Evolutionary conservation across 805 yeast genomes (phyloP), one percentile per base, ranked within the genome.

Genomic region (Pichia rugopelliculosa): DNA sequence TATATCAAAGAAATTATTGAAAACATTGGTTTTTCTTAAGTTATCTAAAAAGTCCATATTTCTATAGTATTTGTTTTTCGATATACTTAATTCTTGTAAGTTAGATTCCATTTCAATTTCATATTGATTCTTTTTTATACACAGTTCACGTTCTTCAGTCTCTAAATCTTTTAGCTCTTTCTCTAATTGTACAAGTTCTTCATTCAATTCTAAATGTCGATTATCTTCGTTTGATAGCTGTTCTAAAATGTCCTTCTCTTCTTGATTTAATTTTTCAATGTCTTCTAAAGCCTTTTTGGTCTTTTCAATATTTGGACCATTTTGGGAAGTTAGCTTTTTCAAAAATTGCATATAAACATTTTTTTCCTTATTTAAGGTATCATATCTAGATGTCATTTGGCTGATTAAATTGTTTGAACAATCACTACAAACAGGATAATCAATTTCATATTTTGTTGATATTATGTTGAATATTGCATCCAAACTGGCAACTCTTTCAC

Each of bases 391-490:
- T 57, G 81, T 83, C 62, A 88, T 72, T 48, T 81, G 82, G 10
- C 77, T 80, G 11, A 84, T 69, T 23, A 91, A 64, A 20, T 74
- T 61, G 39, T 74, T 78, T 7, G 93, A 84, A 63, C 99, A 93
- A 39, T 90, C 97, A 22, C 74, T 73, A 57, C 98, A 91, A 15
- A 93, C 79, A 0, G 99, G 99, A 58, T 80, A 81, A 53, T 87
- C 95, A 15, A 91, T 74, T 50, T 83, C 88, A 44, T 83, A 82
- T 51, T 84, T 82, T 1, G 93, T 82, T 0, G 93, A 82, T 6
- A 91, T 65, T 2, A 85, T 71, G 52, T 84, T 82, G 61, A 87
- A 89, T 2, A 91, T 75, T 36, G 76, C 77, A 3, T 78, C 79
- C 30, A 88, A 61, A 0, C 80, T 72, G 41, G 74, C 73, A 21